phyloP scores from a whole-genome alignment of 805 yeast species.

The Blastobotrys muscicola region DNA sequence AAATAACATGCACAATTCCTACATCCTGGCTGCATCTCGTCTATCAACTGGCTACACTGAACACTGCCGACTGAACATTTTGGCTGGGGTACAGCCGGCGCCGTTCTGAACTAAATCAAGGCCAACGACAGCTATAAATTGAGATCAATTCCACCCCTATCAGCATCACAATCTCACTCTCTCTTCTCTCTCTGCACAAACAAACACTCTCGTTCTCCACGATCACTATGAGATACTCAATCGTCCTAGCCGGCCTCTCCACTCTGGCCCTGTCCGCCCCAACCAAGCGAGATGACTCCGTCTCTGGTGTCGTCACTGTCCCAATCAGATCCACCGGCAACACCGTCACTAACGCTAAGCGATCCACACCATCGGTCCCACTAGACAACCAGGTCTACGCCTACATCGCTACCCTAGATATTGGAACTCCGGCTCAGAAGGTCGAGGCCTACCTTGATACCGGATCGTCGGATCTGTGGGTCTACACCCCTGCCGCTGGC shows the following conservation, averaged over 20 bases:
- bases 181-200: not conserved
- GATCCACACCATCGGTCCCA: not conserved
- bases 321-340: not conserved
- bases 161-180: not conserved
- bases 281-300: constrained; percentile 1
- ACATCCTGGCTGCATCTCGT: too few relatives aligned
- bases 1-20: too few relatives aligned
- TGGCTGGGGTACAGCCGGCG: too few relatives aligned
- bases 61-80: too few relatives aligned
- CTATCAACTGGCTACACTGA: too few relatives aligned
- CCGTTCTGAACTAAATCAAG: too few relatives aligned
- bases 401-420: constrained; percentile 10
- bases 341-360: not conserved
- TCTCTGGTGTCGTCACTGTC: not conserved
- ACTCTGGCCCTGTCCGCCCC: constrained; percentile 5
- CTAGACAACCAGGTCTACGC: constrained; percentile 2
- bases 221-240: constrained; percentile 8
- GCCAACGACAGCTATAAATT: too few relatives aligned
- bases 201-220: not conserved
- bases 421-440: constrained; percentile 53
- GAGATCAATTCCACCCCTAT: not conserved
- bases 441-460: constrained; percentile 52
- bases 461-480: constrained; percentile 63
- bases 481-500: constrained; percentile 20
- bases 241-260: constrained; percentile 6